A percentile compares a stretch with the other conserved stretches of the same genome.
phyloP scores from a whole-genome alignment of 371 early-diverging fungal genomes.

The Mycotypha africana region DNA sequence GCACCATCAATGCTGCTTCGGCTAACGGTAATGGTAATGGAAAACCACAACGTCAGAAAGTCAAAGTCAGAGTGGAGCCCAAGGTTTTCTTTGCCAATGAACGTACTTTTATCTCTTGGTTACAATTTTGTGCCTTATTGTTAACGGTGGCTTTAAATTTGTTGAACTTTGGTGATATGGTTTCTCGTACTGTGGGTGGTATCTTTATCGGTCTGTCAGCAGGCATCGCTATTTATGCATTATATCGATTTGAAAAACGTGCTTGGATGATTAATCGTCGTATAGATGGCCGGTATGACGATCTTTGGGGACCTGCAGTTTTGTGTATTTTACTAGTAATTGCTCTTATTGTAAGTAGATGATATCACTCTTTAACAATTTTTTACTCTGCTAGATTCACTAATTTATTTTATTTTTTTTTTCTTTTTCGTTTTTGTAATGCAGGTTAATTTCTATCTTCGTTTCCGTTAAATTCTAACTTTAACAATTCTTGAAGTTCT shows the following conservation, averaged over 20 bases:
- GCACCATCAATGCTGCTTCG: no score
- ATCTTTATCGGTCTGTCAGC: constrained; percentile 64
- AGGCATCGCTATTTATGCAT: constrained; percentile 76
- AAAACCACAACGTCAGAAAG: constrained; percentile 5
- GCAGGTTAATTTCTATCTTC: constrained; percentile 30
- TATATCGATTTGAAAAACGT: constrained; percentile 87
- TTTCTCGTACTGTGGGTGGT: constrained; percentile 37
- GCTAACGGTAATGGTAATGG: no score
- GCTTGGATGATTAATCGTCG: constrained; percentile 57
- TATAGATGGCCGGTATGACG: constrained; percentile 52
- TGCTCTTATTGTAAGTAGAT: constrained; percentile 18
- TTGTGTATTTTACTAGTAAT: constrained; percentile 75
- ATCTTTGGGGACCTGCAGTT: constrained; percentile 67
- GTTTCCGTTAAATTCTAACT: constrained; percentile 17
- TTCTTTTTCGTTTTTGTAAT: background rate
- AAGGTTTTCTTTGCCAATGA: constrained; percentile 97
- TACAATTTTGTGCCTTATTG: constrained; percentile 70
- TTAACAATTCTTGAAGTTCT: background rate
- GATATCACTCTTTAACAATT: background rate
- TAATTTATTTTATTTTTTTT: background rate
- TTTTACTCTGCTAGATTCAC: background rate
- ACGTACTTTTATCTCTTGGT: constrained; percentile 90
- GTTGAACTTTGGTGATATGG: constrained; percentile 67
- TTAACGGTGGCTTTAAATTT: constrained; percentile 76
- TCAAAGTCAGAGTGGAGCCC: constrained; percentile 57